phyloP scores from a whole-genome alignment of 768 basidiomycete species.

The Boletus sensibilis region DNA sequence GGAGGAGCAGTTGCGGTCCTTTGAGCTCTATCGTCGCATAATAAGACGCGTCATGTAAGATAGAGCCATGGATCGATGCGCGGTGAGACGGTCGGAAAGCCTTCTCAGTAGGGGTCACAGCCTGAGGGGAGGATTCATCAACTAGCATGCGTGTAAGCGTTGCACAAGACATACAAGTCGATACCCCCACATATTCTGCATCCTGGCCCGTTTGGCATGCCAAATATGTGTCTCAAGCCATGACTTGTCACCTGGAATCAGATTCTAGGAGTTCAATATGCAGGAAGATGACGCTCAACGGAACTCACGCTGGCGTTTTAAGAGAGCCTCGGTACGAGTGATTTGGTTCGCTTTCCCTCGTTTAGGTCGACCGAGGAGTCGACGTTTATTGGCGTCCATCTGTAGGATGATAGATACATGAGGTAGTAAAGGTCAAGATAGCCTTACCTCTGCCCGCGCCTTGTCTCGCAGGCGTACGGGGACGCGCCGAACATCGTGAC shows the following conservation, averaged over 20 bases:
- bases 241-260: constrained; percentile 64
- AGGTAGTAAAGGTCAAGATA: not conserved
- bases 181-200: constrained; percentile 92
- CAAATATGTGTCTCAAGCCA: constrained; percentile 98
- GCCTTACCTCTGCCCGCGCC: constrained; percentile 75
- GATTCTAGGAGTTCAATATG: not conserved
- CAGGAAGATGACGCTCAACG: not conserved
- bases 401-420: constrained; percentile 36
- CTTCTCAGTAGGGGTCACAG: constrained; percentile 87
- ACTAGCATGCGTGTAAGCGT: too few relatives aligned
- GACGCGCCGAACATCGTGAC: constrained; percentile 90
- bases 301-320: constrained; percentile 69
- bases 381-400: constrained; percentile 55
- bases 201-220: constrained; percentile 96
- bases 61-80: constrained; percentile 79
- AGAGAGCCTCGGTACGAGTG: constrained; percentile 57
- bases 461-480: constrained; percentile 80
- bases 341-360: constrained; percentile 59
- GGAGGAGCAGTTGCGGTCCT: constrained; percentile 58
- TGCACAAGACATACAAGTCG: constrained; percentile 55
- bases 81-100: constrained; percentile 89
- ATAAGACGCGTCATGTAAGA: constrained; percentile 91
- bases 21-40: constrained; percentile 70
- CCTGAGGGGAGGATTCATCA: constrained; percentile 40
- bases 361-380: constrained; percentile 48